A percentile compares a stretch with the other conserved stretches of the same genome.
phyloP scores from a whole-genome alignment of 176 grass and related monocot genomes.

The Pontederia crassipes region DNA sequence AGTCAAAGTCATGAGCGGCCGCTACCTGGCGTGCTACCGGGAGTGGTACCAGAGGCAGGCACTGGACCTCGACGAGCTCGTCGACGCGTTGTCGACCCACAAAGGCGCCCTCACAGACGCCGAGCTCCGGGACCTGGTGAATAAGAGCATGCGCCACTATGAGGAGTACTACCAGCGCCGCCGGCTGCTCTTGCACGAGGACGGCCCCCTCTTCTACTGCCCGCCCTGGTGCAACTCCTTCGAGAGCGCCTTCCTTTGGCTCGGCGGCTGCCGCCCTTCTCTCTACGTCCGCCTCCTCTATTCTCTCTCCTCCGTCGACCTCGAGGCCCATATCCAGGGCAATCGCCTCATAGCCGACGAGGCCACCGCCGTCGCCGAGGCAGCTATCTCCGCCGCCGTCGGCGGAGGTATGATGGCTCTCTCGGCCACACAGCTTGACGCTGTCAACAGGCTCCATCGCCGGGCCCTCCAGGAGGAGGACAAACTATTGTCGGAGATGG shows the following conservation, averaged over 20 bases:
- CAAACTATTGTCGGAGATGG: conserved; percentile 26
- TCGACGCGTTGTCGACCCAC: not conserved
- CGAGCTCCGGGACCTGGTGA: conserved; percentile 26
- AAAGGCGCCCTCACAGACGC: conserved; percentile 21
- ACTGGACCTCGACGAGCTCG: conserved; percentile 6
- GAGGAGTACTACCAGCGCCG: conserved; percentile 32
- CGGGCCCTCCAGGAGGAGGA: conserved; percentile 43
- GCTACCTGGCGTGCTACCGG: not conserved
- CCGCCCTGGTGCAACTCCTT: conserved; percentile 72
- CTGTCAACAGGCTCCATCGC: conserved; percentile 46
- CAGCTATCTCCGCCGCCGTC: not conserved
- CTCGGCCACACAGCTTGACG: conserved; percentile 35
- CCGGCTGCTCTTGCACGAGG: conserved; percentile 20
- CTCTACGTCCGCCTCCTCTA: conserved; percentile 57
- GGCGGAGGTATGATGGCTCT: conserved; percentile 23
- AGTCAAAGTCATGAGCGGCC: not conserved
- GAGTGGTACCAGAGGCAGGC: not conserved
- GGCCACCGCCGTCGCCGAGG: not conserved
- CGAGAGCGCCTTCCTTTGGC: conserved; percentile 45
- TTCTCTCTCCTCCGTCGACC: conserved; percentile 30
- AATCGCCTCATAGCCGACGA: too few species aligned
- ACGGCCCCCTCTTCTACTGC: conserved; percentile 34
- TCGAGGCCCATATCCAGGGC: too few species aligned
- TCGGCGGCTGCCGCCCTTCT: conserved; percentile 21
- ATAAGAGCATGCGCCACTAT: conserved; percentile 49